Evolutionary conservation across 768 basidiomycete species (phyloP).

Genomic region (Tulasnella sp.): DNA sequence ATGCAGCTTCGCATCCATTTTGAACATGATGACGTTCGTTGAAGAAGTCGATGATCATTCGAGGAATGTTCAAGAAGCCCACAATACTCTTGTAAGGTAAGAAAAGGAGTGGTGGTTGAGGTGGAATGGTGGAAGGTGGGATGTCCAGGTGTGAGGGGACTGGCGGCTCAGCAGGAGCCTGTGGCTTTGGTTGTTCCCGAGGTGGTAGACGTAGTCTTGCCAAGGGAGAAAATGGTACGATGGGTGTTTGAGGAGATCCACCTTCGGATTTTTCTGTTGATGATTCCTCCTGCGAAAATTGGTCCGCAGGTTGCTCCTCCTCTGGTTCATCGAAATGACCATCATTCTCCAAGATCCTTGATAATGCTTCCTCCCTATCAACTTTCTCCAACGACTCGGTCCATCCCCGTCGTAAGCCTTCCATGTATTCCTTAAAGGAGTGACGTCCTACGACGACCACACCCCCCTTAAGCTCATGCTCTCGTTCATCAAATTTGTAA

Average conservation of each 20-base stretch:
- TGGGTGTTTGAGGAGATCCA: slow-evolving; percentile 26
- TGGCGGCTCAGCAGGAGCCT: slow-evolving; percentile 15
- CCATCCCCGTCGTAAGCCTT: slow-evolving; percentile 77
- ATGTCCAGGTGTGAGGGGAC: slow-evolving; percentile 29
- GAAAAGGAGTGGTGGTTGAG: slow-evolving; percentile 66
- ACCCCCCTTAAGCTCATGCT: slow-evolving; percentile 66
- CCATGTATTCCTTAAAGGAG: slow-evolving; percentile 90
- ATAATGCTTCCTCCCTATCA: slow-evolving; percentile 59
- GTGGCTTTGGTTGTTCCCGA: slow-evolving; percentile 16
- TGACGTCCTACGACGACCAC: slow-evolving; percentile 75
- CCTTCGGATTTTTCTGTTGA: slow-evolving; percentile 23
- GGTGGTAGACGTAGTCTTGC: slow-evolving; percentile 19
- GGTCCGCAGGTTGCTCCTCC: slow-evolving; percentile 14
- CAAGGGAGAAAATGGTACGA: slow-evolving; percentile 19
- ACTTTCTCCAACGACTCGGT: slow-evolving; percentile 52
- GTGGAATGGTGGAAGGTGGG: slow-evolving; percentile 47
- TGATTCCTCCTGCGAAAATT: slow-evolving; percentile 21
- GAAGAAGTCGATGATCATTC: slow-evolving; percentile 88
- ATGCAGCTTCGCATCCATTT: slow-evolving; percentile 69
- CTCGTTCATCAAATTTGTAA: slow-evolving; percentile 35
- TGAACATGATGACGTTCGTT: slow-evolving; percentile 73
- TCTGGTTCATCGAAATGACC: slow-evolving; percentile 63
- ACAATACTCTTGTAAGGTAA: slow-evolving; percentile 63
- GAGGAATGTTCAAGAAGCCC: slow-evolving; percentile 71
- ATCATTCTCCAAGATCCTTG: slow-evolving; percentile 54